Base-by-base conservation (phyloP, 2,329 filamentous ascomycete genomes). In the Aspergillus sp. region DNA sequence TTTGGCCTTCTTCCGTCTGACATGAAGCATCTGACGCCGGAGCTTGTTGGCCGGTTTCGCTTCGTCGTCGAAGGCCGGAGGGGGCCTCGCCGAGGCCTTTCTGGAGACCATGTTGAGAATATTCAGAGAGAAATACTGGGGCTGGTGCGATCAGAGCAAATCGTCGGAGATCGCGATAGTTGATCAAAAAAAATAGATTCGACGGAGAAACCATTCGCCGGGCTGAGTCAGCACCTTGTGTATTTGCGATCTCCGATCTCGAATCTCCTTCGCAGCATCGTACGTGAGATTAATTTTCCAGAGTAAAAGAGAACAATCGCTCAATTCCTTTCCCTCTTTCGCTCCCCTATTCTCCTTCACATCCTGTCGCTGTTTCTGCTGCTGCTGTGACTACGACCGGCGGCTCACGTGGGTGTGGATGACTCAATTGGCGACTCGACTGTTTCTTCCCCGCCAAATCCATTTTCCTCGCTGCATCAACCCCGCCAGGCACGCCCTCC, bases 1-100 rank as follows among this genome's bases (percentile, higher is more conserved):
- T 59, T 84, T 84, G 42, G 82, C 78, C 68, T 88, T 88, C 76
- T 97, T 97, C 67, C 88, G 82, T 62, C 89, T 85, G 55, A 96
- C 79, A 67, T 91, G 88, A 55, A 93, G 81, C 62, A 87, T 80
- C 69, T 94, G 83, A 57, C 94, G 83, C 67, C 86, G 87, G 19
- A 89, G 75, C 72, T 96, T 97, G 75, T 96, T 96, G 55, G 79
- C 81, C 1, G 85, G 78, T 59, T 82, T 83, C 67, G 81, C 78
- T 3, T 80, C 77, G 38, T 77, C 63, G 14, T 71, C 72, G 46
- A 70, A 76, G 63, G 76, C 77, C 25, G 73, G 69, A 34, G 74
- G 77, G 50, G 70, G 72, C 54, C 69, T 73, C 45, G 68, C 68
- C 49, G 66, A 70, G 45, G 69, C 66, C 57, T 77, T 76, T 56